Conservation (phyloP, 192 early-diverging fungal species). For the Mortierella hygrophila region DNA sequence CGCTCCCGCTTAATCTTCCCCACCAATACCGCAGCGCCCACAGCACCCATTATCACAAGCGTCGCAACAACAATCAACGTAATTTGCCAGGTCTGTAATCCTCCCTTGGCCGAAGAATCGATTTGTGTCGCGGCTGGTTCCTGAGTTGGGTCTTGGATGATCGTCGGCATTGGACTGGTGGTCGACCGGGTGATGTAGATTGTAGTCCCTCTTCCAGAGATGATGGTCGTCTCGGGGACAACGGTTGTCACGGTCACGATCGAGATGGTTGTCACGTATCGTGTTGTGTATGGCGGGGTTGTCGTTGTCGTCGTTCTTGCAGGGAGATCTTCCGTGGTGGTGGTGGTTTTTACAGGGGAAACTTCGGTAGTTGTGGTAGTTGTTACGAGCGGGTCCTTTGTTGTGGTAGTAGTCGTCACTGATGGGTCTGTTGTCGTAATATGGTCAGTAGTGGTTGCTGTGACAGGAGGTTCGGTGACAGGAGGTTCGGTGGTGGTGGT, state of each 20-base stretch:
- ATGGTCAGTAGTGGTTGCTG: background rate
- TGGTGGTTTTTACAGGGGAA: background rate
- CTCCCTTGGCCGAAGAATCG: background rate
- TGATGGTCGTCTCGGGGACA: slow-evolving; percentile 27
- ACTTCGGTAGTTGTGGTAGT: slow-evolving; percentile 7
- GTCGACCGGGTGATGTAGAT: slow-evolving; percentile 28
- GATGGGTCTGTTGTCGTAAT: background rate
- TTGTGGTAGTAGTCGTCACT: background rate
- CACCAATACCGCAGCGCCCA: slow-evolving; percentile 1
- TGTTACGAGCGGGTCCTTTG: background rate
- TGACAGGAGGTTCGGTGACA: no score
- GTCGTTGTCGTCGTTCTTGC: background rate
- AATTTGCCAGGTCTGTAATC: slow-evolving; percentile 29
- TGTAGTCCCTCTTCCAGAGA: slow-evolving; percentile 34
- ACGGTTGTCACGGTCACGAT: slow-evolving; percentile 28
- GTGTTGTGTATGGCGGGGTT: slow-evolving; percentile 44
- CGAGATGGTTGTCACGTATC: slow-evolving; percentile 29
- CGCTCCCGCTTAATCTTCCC: slow-evolving; percentile 20
- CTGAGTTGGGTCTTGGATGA: slow-evolving; percentile 41
- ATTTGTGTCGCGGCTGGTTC: background rate
- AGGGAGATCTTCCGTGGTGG: background rate
- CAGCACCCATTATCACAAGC: slow-evolving; percentile 16
- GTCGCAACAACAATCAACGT: slow-evolving; percentile 28
- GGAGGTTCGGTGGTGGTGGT: background rate
- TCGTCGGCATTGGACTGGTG: slow-evolving; percentile 1